phyloP scores from a whole-genome alignment of 192 early-diverging fungal species.

The Haplosporangium gracile region DNA sequence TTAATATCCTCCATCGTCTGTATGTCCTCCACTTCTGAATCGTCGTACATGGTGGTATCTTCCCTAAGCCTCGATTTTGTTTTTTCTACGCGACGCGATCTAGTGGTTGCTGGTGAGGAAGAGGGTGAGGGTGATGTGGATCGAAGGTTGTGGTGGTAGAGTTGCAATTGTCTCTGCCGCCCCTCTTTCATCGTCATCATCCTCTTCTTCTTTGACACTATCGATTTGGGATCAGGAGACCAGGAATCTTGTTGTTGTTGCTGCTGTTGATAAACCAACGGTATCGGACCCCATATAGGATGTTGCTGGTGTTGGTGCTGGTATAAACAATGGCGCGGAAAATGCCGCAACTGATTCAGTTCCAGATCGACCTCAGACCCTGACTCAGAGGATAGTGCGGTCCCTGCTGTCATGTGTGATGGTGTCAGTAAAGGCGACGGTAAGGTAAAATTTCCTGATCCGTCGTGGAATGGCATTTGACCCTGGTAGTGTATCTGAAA shows the following conservation, averaged over 20 bases:
- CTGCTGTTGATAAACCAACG: no score
- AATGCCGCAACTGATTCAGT: not conserved
- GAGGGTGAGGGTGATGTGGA: not conserved
- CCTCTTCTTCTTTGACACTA: not conserved
- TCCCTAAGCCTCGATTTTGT: not conserved
- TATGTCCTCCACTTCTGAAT: not conserved
- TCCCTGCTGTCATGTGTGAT: not conserved
- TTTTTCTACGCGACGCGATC: not conserved
- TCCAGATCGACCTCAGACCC: not conserved
- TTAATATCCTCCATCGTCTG: conserved; percentile 39
- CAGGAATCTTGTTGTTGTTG: no score
- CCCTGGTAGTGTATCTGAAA: conserved; percentile 6
- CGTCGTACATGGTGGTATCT: not conserved
- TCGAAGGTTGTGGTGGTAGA: not conserved
- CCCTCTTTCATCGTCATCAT: not conserved
- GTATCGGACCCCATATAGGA: not conserved
- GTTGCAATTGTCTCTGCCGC: not conserved
- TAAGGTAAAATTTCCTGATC: conserved; percentile 29
- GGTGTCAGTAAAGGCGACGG: not conserved
- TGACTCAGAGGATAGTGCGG: not conserved
- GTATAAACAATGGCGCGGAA: not conserved
- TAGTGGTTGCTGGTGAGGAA: not conserved
- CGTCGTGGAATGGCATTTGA: conserved; percentile 47
- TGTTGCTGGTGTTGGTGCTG: not conserved
- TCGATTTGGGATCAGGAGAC: no score